Evolutionary conservation across 345 rosid genomes (phyloP).

Genomic region (Eucalyptus tenuipes): DNA sequence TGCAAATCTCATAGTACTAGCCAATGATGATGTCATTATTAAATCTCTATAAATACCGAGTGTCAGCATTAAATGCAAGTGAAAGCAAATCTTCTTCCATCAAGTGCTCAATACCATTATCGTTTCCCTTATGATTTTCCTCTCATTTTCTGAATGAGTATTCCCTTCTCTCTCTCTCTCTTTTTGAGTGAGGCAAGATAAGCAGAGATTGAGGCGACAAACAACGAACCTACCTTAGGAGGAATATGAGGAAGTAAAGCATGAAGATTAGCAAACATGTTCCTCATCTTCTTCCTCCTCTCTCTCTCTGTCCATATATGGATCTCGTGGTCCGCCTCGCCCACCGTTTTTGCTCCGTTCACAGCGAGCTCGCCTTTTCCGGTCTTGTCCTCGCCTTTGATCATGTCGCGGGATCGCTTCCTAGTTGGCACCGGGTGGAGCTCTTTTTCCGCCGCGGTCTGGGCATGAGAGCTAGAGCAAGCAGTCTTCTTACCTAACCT

Average conservation of each 20-base stretch:
- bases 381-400: background rate
- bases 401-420: background rate
- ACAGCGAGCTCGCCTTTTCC: background rate
- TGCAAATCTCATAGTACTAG: background rate
- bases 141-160: background rate
- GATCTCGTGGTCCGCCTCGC: conserved; percentile 24
- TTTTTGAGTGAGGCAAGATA: background rate
- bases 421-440: background rate
- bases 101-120: background rate
- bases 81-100: background rate
- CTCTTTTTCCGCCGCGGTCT: background rate
- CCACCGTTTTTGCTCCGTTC: background rate
- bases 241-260: conserved; percentile 44
- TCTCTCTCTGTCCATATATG: conserved; percentile 50
- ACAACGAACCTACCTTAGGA: conserved; percentile 15
- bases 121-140: background rate
- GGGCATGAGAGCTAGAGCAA: background rate
- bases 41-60: background rate
- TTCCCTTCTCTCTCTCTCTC: background rate
- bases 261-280: conserved; percentile 42
- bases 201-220: background rate
- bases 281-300: conserved; percentile 56
- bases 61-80: background rate
- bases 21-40: background rate
- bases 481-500: background rate